Percentiles rank a stretch among this genome's conserved stretches.
These are phyloP conservation scores for Coprinopsis strossmayeri DNA, from an alignment of 768 basidiomycete genomes.

Conservation along the genomic window DNA sequence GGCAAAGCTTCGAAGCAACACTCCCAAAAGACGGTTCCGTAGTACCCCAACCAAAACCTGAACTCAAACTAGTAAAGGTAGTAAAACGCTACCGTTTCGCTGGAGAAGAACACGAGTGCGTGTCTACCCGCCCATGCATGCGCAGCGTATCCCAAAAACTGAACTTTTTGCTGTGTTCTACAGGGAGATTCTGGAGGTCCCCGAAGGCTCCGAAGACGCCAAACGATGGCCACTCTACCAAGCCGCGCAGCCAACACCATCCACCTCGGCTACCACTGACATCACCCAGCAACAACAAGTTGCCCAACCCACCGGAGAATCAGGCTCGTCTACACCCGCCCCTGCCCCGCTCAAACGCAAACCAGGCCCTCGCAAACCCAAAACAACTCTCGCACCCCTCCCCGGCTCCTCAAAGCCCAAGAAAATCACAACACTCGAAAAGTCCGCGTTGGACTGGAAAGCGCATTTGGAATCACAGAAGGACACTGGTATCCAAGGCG, in stretches of 20 bases:
- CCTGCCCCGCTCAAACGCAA: slow-evolving; percentile 25
- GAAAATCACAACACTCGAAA: slow-evolving; percentile 79
- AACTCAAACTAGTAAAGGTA: slow-evolving; percentile 52
- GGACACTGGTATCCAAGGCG: slow-evolving; percentile 46
- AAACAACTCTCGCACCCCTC: slow-evolving; percentile 46
- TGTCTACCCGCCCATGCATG: slow-evolving; percentile 8
- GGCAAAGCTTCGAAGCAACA: slow-evolving; percentile 65
- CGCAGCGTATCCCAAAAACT: slow-evolving; percentile 8
- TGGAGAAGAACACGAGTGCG: slow-evolving; percentile 69
- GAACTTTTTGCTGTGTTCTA: not conserved
- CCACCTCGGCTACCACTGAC: not conserved
- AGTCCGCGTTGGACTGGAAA: slow-evolving; percentile 84
- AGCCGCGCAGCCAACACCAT: not conserved
- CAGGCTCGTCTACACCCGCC: slow-evolving; percentile 3
- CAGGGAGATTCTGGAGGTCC: slow-evolving; percentile 72
- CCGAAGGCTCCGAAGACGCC: slow-evolving; percentile 68
- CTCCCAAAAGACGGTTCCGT: slow-evolving; percentile 26
- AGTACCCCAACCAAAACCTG: slow-evolving; percentile 12
- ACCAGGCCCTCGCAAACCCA: slow-evolving; percentile 64
- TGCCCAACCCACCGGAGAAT: not conserved
- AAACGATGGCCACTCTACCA: slow-evolving; percentile 59
- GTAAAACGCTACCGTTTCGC: slow-evolving; percentile 69
- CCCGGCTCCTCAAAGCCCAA: slow-evolving; percentile 53
- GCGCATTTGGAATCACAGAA: slow-evolving; percentile 47
- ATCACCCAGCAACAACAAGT: not conserved